phyloP scores from a whole-genome alignment of 257 asterid species.

The Penstemon eatonii region DNA sequence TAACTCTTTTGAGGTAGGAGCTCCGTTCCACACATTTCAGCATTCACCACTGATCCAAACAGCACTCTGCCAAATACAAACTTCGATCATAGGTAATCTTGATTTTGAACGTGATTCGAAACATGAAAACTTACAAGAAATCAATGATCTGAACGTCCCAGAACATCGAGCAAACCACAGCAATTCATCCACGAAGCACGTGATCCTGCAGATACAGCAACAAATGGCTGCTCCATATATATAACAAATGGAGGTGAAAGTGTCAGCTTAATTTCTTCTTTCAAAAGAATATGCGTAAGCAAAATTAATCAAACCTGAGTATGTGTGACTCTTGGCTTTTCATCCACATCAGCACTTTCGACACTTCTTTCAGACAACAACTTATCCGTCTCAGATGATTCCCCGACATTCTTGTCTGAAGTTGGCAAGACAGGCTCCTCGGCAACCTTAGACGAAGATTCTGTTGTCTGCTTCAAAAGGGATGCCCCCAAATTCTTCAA shows the following conservation, averaged over 20 bases:
- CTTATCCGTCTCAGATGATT: constrained; percentile 24
- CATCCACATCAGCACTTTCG: constrained; percentile 17
- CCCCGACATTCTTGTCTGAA: constrained; percentile 28
- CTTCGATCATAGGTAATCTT: too few species aligned
- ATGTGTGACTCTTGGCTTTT: constrained; percentile 31
- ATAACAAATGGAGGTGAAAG: not conserved
- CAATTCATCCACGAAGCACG: constrained; percentile 40
- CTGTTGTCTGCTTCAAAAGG: constrained; percentile 1
- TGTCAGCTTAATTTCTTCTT: not conserved
- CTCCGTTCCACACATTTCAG: not conserved
- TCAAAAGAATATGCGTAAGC: too few species aligned
- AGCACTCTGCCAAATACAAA: too few species aligned
- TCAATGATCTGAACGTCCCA: constrained; percentile 28
- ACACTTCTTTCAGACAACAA: not conserved
- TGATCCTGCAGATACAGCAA: constrained; percentile 17
- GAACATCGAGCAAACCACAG: constrained; percentile 42
- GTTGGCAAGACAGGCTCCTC: constrained; percentile 28
- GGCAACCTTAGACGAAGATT: not conserved
- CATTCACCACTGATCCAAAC: not conserved
- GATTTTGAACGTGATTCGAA: not conserved
- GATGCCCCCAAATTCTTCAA: not conserved
- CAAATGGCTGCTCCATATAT: constrained; percentile 30
- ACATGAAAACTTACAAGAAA: constrained; percentile 19
- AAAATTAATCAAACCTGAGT: constrained; percentile 30
- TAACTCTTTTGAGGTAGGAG: not conserved